Evolutionary conservation across 2,329 filamentous ascomycete genomes (phyloP), one percentile per base, ranked within the genome.

Genomic region (Aschersonia sp.): DNA sequence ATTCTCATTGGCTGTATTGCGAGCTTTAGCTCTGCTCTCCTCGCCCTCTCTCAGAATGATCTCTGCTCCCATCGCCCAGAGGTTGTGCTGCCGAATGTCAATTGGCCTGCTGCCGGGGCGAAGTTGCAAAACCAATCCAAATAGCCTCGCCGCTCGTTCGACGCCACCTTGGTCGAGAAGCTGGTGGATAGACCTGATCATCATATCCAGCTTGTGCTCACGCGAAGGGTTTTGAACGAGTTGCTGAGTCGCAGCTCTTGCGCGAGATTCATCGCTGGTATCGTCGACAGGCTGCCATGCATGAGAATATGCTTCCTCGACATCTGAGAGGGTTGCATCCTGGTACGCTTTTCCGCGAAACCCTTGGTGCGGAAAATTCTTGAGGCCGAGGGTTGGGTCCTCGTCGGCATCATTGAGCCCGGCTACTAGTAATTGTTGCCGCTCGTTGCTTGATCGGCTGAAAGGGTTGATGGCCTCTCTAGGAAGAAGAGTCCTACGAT

Each of bases 21-120:
- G 45, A 6, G 5, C 43, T 45, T 32, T 53, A 22, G 35, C n/a
- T 29, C 7, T 39, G 5, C 32, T 40, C 29, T 66, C 58, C 50
- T 72, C 67, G 6, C 70, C 72, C 31, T 72, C 66, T 12, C 83
- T 76, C 66, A 94, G 79, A 48, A 95, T 66, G 22, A 95, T 77
- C 64, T 95, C 89, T 2, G 86, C 87, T 1, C 87, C 88, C 43
- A 95, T 74, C 11, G 82, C 82, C 90, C 89, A 95, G 53, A 84
- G 74, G 37, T 78, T 75, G 56, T 81, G 73, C 22, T 69, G 70
- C 40, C 87, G 76, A 44, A 90, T 62, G 59, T 95, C 87, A 22
- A 89, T 69, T 6, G 67, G 66, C 44, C 64, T 47, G 31, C 59
- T 56, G 11, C 51, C 45, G 2, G 61, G 59, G 8, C 59, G 57